These are phyloP conservation scores for Eucalyptus regnans DNA, from an alignment of 345 rosid genomes.

Conservation along the genomic window DNA sequence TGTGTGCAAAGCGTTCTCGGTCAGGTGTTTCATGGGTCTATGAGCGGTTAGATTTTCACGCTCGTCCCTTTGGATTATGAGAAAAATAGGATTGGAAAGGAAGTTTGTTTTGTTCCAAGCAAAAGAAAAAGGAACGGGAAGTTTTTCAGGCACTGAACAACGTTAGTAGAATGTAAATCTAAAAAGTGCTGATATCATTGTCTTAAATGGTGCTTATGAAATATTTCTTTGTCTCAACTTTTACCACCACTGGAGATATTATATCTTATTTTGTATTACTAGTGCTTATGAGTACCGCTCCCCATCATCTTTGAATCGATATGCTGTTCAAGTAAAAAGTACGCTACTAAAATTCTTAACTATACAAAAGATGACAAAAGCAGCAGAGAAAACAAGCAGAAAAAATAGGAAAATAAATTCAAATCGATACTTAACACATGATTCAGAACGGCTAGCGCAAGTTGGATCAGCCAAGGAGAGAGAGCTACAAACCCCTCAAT, in stretches of 20 bases:
- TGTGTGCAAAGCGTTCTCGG: not conserved
- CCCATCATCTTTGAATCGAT: not conserved
- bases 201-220: not conserved
- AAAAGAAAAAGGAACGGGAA: not conserved
- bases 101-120: not conserved
- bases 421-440: not conserved
- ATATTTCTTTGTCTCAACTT: not conserved
- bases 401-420: not conserved
- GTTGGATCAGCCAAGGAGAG: not conserved
- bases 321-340: not conserved
- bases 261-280: not conserved
- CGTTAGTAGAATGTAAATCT: not conserved
- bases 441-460: not conserved
- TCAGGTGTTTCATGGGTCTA: not conserved
- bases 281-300: not conserved
- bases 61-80: not conserved
- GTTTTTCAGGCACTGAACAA: not conserved
- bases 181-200: not conserved
- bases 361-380: not conserved
- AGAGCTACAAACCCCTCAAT: not conserved
- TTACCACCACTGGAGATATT: not conserved
- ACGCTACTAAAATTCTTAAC: not conserved
- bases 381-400: not conserved
- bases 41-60: fast-evolving
- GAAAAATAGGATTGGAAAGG: not conserved